These are phyloP conservation scores for Trapa incisa DNA, from an alignment of 345 rosid genomes.

Conservation along the genomic window DNA sequence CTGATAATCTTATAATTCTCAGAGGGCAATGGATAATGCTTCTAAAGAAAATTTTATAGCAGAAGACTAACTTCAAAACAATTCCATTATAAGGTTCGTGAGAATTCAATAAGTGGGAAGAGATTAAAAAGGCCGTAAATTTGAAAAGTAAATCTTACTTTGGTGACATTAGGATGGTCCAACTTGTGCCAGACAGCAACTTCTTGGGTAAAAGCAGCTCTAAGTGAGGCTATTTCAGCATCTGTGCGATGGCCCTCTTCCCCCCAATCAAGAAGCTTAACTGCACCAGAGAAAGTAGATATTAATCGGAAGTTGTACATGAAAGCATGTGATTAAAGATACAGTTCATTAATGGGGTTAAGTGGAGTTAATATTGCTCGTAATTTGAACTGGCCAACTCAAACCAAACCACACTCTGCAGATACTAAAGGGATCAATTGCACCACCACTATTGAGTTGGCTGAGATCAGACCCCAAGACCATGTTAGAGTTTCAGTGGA, in stretches of 20 bases:
- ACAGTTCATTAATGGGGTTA: too few relatives aligned
- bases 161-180: slow-evolving; percentile 90
- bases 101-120: neutral
- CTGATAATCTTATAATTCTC: neutral
- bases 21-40: neutral
- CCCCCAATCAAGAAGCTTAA: slow-evolving; percentile 97
- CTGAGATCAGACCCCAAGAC: too few relatives aligned
- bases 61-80: neutral
- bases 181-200: slow-evolving; percentile 99
- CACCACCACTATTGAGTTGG: too few relatives aligned
- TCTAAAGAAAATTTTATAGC: neutral
- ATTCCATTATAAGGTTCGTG: neutral
- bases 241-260: slow-evolving; percentile 91
- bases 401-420: too few relatives aligned
- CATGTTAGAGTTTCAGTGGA: too few relatives aligned
- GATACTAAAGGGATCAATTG: too few relatives aligned
- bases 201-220: slow-evolving; percentile 86
- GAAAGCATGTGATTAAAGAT: too few relatives aligned
- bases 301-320: too few relatives aligned
- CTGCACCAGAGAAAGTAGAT: slow-evolving; percentile 17
- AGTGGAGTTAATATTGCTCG: too few relatives aligned
- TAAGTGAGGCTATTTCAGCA: slow-evolving; percentile 78
- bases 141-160: slow-evolving; percentile 31
- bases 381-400: too few relatives aligned
- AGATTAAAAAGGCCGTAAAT: neutral